Base-by-base conservation (phyloP, 495 filamentous ascomycete genomes). In the Alectoria sarmentosa region DNA sequence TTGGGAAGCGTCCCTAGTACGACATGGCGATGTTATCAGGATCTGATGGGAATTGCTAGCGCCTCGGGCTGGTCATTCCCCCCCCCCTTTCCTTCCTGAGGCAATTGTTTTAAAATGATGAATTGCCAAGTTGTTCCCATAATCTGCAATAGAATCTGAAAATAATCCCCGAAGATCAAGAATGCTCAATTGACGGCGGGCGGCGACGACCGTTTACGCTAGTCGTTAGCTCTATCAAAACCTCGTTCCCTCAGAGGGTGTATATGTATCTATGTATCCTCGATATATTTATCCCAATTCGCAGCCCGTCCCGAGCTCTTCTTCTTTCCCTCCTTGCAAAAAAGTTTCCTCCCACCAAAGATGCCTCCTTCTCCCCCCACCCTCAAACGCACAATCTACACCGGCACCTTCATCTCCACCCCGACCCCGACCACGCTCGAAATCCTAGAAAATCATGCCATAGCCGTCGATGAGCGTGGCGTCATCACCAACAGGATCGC, bases 391-490 rank as follows among this genome's bases (percentile, higher is more conserved):
- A 69, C 59, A 5, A 32, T 82, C 49, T 82, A 78, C 68, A 70
- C 71, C 11, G 80, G 80, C 44, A 82, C 77, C 14, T 81, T 82
- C 64, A 73, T 83, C 48, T 72, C 79, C 32, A 72, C 78, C 5
- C 76, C 80, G 21, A 49, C 32, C 3, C 57, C 64, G 11, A 36
- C 23, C 0, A 6, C 70, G 61, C 21, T 68, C 49, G 2, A 69
- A 62, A 30, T 71, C 64, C 4, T 76, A 28, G 73, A 84, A 59
- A 74, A 83, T 62, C 80, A 86, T 9, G 86, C 83, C 4, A 75
- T 95, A 15, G 86, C 80, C 69, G 91, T 95, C 4, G 82, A 87
- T 58, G 74, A 75, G 23, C 72, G 78, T 6, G 91, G 91, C 57
- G 83, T 76, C 26, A 94, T 96, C 62, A 63, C 7, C 13, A 32